Percentiles rank a stretch among this genome's conserved stretches.
Conservation (phyloP, 2,329 filamentous ascomycete species). For the Monosporascus sp. region DNA sequence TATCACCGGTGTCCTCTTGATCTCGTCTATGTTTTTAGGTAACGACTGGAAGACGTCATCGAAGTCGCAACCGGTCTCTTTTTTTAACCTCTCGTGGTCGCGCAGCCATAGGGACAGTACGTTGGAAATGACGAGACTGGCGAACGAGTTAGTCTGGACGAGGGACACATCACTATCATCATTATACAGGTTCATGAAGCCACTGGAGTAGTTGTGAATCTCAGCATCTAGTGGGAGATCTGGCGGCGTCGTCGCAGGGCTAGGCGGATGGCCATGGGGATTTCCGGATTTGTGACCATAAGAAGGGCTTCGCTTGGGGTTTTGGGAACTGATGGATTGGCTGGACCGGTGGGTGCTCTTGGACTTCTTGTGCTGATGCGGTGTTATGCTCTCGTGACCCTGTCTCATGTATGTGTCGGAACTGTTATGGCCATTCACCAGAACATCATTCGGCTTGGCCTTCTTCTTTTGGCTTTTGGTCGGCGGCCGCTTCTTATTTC, state of each 20-base stretch:
- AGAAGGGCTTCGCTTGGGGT: conserved; percentile 59
- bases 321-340: conserved; percentile 67
- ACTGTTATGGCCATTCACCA: conserved; percentile 61
- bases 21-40: conserved; percentile 37
- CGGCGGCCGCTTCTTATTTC: conserved; percentile 68
- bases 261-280: conserved; percentile 56
- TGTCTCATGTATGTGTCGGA: conserved; percentile 52
- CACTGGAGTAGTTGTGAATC: conserved; percentile 65
- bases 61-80: conserved; percentile 60
- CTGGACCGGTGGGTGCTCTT: conserved; percentile 79
- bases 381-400: conserved; percentile 37
- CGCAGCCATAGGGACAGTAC: conserved; percentile 74
- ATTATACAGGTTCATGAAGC: conserved; percentile 71
- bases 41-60: conserved; percentile 63
- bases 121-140: conserved; percentile 68
- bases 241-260: conserved; percentile 71
- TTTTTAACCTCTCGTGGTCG: conserved; percentile 62
- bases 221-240: conserved; percentile 58
- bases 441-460: conserved; percentile 62
- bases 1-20: conserved; percentile 40
- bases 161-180: conserved; percentile 50
- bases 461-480: conserved; percentile 89
- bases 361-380: conserved; percentile 66
- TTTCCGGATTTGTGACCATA: conserved; percentile 58
- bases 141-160: conserved; percentile 71